Base-by-base conservation (phyloP, 345 rosid genomes). In the Syzygium jambos region DNA sequence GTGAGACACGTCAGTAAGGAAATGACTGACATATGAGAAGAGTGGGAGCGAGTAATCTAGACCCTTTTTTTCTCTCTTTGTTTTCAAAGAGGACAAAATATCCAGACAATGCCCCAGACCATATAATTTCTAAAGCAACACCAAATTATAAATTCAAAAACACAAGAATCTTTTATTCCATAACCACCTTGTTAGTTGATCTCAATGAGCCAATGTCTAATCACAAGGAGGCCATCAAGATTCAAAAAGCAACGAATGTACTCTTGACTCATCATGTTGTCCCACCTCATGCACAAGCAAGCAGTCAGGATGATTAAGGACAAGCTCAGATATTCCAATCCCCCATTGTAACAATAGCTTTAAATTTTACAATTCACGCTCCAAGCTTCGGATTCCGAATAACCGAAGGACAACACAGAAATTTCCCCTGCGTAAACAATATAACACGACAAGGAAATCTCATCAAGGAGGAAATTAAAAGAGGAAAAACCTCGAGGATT, bases 401-500 rank as follows among this genome's bases (percentile, higher is more conserved):
- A 17, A 17, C 23, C 49, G 2, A 6, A 73, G 46, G 46, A 73
- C 49, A 22, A 73, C 25, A 19, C 61, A 56, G 61, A 56, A 22
- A 56, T 56, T 56, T 56, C n/a, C 1, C 29, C 84, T 46, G 11
- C n/a, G 5, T 51, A 78, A 78, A 21, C 43, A 52, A 29, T 11
- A 52, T 52, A 5, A 52, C 16, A 52, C 19, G 30, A 84, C 23
- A 3, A 84, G 13, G 46, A 3, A 84, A 16, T 83, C 51, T 17
- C 77, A 16, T 7, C 84, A 21, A 84, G 34, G 30, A 25, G 63
- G 90, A 89, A 52, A 59, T 78, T 52, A 30, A 87, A 86, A 38
- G 5, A 38, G 19, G 1, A 52, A 87, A 90, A 87, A 96, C 99
- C 99, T 96, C 96, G 12, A 93, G 38, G 89, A 95, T 95, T 89